Conservation (phyloP, 73 alveolate species). For the Paramecium octaurelia region DNA sequence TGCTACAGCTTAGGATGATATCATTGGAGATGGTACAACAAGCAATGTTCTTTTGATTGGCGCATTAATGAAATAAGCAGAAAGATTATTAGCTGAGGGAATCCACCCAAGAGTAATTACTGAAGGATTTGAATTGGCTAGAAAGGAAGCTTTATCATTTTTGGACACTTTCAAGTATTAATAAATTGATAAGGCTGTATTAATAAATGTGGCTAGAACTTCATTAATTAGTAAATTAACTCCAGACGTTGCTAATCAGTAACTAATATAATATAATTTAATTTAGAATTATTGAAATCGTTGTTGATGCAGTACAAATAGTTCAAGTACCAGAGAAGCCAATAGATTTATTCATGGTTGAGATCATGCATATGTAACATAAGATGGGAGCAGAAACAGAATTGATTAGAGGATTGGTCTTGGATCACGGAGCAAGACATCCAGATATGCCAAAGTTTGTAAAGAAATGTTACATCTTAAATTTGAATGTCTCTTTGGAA, state of each 20-base stretch:
- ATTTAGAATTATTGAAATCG: not conserved
- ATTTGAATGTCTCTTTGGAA: conserved; percentile 98
- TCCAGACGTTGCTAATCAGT: conserved; percentile 74
- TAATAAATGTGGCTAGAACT: conserved; percentile 90
- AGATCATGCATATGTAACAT: conserved; percentile 99
- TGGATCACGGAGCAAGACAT: conserved; percentile 99
- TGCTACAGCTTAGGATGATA: conserved; percentile 97
- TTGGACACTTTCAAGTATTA: conserved; percentile 67
- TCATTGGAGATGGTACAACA: conserved; percentile 97
- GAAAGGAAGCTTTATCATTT: conserved; percentile 81
- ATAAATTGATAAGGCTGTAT: conserved; percentile 84
- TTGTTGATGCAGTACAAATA: conserved; percentile 75
- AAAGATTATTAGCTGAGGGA: conserved; percentile 91
- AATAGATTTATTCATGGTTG: conserved; percentile 95
- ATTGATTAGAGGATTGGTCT: conserved; percentile 98
- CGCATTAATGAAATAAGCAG: conserved; percentile 91
- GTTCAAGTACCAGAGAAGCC: conserved; percentile 86
- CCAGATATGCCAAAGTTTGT: conserved; percentile 90
- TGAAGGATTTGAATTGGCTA: conserved; percentile 93
- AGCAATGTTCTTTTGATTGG: conserved; percentile 93
- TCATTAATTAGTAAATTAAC: conserved; percentile 90
- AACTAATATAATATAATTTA: not conserved
- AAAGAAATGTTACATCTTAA: conserved; percentile 94
- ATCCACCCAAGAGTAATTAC: conserved; percentile 93
- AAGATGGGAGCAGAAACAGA: conserved; percentile 97